Evolutionary conservation across 2,329 filamentous ascomycete genomes (phyloP).

Genomic region (Chalaropsis thielavioides): DNA sequence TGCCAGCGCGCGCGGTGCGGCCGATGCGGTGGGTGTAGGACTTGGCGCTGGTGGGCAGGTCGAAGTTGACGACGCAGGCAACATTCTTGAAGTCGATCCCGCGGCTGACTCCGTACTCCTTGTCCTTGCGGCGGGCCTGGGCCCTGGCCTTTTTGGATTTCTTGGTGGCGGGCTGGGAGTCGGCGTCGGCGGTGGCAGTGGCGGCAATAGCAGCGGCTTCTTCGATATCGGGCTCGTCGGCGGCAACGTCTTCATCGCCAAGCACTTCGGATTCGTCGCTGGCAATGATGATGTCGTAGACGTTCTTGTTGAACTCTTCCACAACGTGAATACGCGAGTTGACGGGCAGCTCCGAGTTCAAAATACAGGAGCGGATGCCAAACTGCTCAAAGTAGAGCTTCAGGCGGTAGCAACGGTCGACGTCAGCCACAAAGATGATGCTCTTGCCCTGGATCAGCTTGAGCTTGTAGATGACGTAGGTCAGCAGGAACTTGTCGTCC

Average conservation of each 20-base stretch:
- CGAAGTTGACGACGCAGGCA: constrained; percentile 89
- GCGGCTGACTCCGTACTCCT: constrained; percentile 88
- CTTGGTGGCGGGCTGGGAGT: constrained; percentile 22
- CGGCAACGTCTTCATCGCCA: constrained; percentile 42
- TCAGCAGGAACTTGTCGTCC: constrained; percentile 86
- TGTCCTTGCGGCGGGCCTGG: constrained; percentile 51
- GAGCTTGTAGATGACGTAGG: constrained; percentile 44
- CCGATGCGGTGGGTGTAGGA: constrained; percentile 97
- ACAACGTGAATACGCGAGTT: constrained; percentile 90
- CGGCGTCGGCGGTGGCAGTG: constrained; percentile 20
- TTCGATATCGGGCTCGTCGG: constrained; percentile 24
- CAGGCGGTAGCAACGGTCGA: constrained; percentile 76
- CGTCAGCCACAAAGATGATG: constrained; percentile 57
- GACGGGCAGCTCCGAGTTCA: constrained; percentile 88
- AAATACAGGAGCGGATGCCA: constrained; percentile 77
- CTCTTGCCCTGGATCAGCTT: constrained; percentile 88
- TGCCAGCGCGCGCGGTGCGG: constrained; percentile 78
- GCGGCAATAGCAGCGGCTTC: constrained; percentile 21
- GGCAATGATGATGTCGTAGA: constrained; percentile 97
- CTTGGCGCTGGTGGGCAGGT: constrained; percentile 73
- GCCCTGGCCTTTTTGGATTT: constrained; percentile 18
- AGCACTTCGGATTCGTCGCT: constrained; percentile 82
- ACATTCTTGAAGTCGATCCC: constrained; percentile 97
- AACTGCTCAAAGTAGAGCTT: constrained; percentile 97
- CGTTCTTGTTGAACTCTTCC: constrained; percentile 89